Evolutionary conservation across 148 eudicot genomes (phyloP).

Genomic region (Rhododendron vialii): DNA sequence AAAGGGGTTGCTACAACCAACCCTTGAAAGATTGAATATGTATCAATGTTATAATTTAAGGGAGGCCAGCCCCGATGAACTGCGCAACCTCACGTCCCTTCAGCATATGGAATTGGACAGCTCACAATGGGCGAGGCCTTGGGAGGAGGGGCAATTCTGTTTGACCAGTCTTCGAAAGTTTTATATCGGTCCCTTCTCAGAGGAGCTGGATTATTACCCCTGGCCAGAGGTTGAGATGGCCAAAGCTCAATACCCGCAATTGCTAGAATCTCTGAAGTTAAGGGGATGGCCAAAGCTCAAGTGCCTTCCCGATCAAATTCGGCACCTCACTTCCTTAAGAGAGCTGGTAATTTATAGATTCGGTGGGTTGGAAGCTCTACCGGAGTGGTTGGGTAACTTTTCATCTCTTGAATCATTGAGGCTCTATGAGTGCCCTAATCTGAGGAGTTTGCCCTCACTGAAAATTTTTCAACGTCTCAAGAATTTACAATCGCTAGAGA

Average conservation of each 20-base stretch:
- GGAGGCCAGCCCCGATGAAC: too few relatives aligned
- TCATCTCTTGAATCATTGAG: background rate
- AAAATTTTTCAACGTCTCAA: background rate
- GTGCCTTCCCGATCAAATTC: background rate
- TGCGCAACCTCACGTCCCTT: too few relatives aligned
- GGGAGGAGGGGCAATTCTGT: background rate
- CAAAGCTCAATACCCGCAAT: too few relatives aligned
- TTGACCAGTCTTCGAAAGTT: background rate
- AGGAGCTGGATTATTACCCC: background rate
- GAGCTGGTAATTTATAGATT: fast-evolving
- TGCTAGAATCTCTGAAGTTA: background rate
- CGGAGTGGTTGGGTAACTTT: background rate
- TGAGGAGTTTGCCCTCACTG: background rate
- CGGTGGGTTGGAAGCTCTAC: background rate
- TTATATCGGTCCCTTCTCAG: too few relatives aligned
- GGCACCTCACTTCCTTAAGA: background rate
- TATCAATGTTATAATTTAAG: too few relatives aligned
- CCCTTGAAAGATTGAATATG: too few relatives aligned
- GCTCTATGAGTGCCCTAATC: background rate
- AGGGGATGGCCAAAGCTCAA: background rate
- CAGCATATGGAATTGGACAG: too few relatives aligned
- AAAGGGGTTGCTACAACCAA: too few relatives aligned
- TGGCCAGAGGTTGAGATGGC: background rate
- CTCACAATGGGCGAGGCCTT: background rate
- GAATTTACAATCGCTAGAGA: background rate